A percentile compares a stretch with the other conserved stretches of the same genome.
These are phyloP conservation scores for Leccinum rimulosum DNA, from an alignment of 768 basidiomycete species.

Conservation along the genomic window DNA sequence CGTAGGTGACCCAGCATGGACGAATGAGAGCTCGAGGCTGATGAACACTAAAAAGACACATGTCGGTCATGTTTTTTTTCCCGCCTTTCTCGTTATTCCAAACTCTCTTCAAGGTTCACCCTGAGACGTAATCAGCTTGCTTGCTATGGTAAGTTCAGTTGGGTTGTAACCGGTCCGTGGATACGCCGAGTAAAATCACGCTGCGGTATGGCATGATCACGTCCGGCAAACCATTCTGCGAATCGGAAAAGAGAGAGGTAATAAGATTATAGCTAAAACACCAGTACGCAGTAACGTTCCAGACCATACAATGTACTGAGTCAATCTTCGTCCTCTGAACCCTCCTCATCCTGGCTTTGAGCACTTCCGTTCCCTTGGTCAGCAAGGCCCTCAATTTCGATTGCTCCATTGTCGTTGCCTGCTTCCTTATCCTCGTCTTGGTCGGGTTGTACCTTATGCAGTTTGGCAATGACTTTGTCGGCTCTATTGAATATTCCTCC, in stretches of 20 bases:
- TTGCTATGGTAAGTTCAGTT: conserved; percentile 2
- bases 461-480: conserved; percentile 87
- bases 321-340: conserved; percentile 33
- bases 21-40: neutral
- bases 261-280: conserved; percentile 26
- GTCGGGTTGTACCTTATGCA: conserved; percentile 68
- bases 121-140: conserved; percentile 6
- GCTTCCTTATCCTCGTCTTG: conserved; percentile 46
- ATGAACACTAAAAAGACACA: neutral
- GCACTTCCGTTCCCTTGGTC: conserved; percentile 28
- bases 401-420: conserved; percentile 36
- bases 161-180: conserved; percentile 9
- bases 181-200: neutral
- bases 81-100: neutral
- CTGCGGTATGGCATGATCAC: neutral
- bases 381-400: conserved; percentile 63
- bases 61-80: conserved; percentile 8
- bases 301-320: conserved; percentile 24
- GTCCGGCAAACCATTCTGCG: neutral
- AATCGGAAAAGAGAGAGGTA: conserved; percentile 12
- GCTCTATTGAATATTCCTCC: conserved; percentile 96
- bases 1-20: neutral
- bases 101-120: conserved; percentile 6
- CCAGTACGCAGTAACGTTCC: conserved; percentile 32
- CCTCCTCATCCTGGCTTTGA: conserved; percentile 25